Conservation (phyloP, 2,329 filamentous ascomycete species). For the Zymoseptoria passerinii region DNA sequence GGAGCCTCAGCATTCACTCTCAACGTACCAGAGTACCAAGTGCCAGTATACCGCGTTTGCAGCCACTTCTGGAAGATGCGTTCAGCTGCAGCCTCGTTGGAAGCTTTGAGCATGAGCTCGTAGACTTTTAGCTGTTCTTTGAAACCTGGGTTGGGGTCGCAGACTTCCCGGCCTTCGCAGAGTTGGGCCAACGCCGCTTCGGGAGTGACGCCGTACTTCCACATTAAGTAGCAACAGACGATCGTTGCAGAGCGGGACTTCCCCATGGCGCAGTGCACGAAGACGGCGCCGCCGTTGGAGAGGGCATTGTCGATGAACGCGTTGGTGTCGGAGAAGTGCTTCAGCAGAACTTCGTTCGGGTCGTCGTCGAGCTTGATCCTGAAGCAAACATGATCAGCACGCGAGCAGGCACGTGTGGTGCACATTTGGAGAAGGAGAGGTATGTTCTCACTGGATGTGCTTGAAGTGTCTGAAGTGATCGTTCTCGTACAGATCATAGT, state of each 20-base stretch:
- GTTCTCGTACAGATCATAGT: slow-evolving; percentile 52
- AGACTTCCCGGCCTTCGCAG: slow-evolving; percentile 63
- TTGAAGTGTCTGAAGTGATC: slow-evolving; percentile 44
- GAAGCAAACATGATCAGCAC: not conserved
- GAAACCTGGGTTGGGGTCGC: slow-evolving; percentile 83
- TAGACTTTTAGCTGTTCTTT: slow-evolving; percentile 80
- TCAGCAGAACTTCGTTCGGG: slow-evolving; percentile 75
- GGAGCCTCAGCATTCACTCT: not conserved
- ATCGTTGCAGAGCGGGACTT: slow-evolving; percentile 85
- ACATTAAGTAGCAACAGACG: slow-evolving; percentile 74
- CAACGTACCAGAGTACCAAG: slow-evolving; percentile 30
- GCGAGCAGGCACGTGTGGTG: not conserved
- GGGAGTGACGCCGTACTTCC: slow-evolving; percentile 42
- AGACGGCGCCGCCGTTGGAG: slow-evolving; percentile 49
- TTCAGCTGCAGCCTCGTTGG: slow-evolving; percentile 15
- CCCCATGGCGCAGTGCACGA: slow-evolving; percentile 79
- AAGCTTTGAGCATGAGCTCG: slow-evolving; percentile 57
- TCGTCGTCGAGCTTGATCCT: slow-evolving; percentile 76
- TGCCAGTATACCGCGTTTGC: slow-evolving; percentile 29
- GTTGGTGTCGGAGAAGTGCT: slow-evolving; percentile 61
- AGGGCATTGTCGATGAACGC: slow-evolving; percentile 74
- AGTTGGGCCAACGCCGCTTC: slow-evolving; percentile 62
- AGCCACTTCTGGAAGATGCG: slow-evolving; percentile 31
- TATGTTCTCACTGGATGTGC: slow-evolving; percentile 48
- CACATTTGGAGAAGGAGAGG: not conserved